Evolutionary conservation across 192 early-diverging fungal genomes (phyloP).

Genomic region (Umbelopsis sp.): DNA sequence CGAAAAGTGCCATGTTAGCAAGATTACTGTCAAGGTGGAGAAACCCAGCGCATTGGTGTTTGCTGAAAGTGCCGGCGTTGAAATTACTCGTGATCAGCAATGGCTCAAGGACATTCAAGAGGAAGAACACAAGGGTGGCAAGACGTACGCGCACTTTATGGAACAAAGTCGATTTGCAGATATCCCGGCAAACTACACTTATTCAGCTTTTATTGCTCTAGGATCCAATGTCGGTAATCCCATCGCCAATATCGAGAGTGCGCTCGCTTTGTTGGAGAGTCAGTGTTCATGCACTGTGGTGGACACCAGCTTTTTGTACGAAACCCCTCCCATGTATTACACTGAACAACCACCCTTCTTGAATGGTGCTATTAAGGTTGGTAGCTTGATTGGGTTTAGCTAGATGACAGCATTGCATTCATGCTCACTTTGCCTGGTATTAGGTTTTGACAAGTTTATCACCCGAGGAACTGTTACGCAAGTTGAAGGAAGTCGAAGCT

Average conservation of each 20-base stretch:
- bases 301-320: constrained; percentile 96
- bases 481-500: constrained; percentile 84
- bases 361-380: constrained; percentile 84
- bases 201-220: constrained; percentile 79
- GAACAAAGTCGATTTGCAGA: constrained; percentile 23
- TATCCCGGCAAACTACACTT: constrained; percentile 42
- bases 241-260: constrained; percentile 74
- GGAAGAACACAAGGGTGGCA: constrained; percentile 30
- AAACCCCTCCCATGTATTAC: constrained; percentile 96
- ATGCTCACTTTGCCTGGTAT: constrained; percentile 45
- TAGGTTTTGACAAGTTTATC: constrained; percentile 76
- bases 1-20: constrained; percentile 80
- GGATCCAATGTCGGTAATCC: constrained; percentile 93
- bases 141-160: constrained; percentile 14
- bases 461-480: constrained; percentile 71
- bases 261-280: constrained; percentile 58
- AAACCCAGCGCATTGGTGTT: constrained; percentile 95
- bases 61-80: constrained; percentile 86
- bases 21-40: constrained; percentile 87
- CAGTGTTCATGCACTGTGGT: constrained; percentile 50
- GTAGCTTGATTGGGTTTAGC: background rate
- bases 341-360: constrained; percentile 90
- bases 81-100: constrained; percentile 76
- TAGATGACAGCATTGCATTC: background rate
- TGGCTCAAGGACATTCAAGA: constrained; percentile 29